Evolutionary conservation across 163 green algal genomes (phyloP), one percentile per base, ranked within the genome.

Genomic region (Picocystis sp.): DNA sequence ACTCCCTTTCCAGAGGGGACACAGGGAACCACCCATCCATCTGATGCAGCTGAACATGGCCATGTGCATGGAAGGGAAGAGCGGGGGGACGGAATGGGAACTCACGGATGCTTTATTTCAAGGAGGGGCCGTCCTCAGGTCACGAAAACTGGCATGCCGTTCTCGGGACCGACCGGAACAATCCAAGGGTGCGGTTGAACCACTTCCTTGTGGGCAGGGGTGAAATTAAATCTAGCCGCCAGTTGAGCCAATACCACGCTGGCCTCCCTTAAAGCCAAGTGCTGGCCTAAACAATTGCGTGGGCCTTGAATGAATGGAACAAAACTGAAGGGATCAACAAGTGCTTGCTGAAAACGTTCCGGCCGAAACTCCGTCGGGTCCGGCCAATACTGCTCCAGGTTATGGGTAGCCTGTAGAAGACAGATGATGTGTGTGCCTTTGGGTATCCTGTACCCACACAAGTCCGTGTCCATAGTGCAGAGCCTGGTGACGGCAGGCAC

Each of bases 221-320:
- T 67, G 53, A 87, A 84, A 11, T 52, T 68, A 65, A 87, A 90
- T 25, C 63, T 60, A 54, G 77, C 55, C 49, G 67, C 38, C 9
- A 85, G 50, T 21, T 63, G 41, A 0, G 54, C 66, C 48, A 88
- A 54, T n/a, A 86, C 61, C 2, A 85, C 62, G 3, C 86, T 72
- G 2, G 80, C 77, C 75, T 95, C 86, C 47, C 22, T 65, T 53
- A 96, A 63, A 9, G 87, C 78, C 56, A 96, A 78, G 63, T 92
- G 79, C 73, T 96, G 87, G 10, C 87, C 87, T 57, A 96, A 59
- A 70, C 87, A 96, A 67, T 95, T 94, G 41, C 87, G 71, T 5
- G 86, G 86, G 1, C 87, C 87, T 65, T 92, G 78, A 54, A 92
- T 92, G 70, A 94, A 94, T 25, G 71, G 66, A 54, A 84, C 34